Evolutionary conservation across 805 yeast species (phyloP), one percentile per base, ranked within the genome.

Genomic region (Maudiozyma barnettii): DNA sequence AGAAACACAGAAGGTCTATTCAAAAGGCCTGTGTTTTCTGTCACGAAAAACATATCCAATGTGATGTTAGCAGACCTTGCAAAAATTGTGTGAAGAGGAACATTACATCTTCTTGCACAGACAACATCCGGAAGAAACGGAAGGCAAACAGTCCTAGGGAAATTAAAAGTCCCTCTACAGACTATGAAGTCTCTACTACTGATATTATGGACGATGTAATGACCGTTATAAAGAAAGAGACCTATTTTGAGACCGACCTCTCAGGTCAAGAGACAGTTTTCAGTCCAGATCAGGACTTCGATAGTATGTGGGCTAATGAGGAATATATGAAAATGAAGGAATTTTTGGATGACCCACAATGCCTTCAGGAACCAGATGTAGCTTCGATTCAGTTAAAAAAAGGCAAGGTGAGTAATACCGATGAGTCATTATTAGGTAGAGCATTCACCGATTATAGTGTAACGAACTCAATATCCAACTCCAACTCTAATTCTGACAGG

Each of bases 11-110:
- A 41, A 77, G 72, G 52, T 87, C 89, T 5, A 79, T 83, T 1
- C 66, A 77, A 8, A 72, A 82, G 41, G 93, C 91, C 1, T 84
- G 93, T 57, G 72, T 72, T 18, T 81, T 82, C 58, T 84, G 91
- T 61, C 88, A 83, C 58, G 65, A 72, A 22, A 84, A 84, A 53
- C 93, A 83, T 56, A 69, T 84, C 13, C 90, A 83, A 54, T 84
- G 91, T 61, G 84, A 83, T 51, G 50, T 49, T 12, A 70, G 73
- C 23, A 66, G 93, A 48, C 91, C 93, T 0, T 84, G 91, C 56
- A 73, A 73, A 52, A 84, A 84, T 59, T 84, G 93, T 64, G 55
- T 71, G 19, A 83, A 82, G 58, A 64, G 90, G 48, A 77, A 78
- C 20, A 60, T 78, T n/a, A 74, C 68, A 1, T 74, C 70, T 46